Conservation (phyloP, 2,329 filamentous ascomycete species). For the Chaetothyriales sp. region DNA sequence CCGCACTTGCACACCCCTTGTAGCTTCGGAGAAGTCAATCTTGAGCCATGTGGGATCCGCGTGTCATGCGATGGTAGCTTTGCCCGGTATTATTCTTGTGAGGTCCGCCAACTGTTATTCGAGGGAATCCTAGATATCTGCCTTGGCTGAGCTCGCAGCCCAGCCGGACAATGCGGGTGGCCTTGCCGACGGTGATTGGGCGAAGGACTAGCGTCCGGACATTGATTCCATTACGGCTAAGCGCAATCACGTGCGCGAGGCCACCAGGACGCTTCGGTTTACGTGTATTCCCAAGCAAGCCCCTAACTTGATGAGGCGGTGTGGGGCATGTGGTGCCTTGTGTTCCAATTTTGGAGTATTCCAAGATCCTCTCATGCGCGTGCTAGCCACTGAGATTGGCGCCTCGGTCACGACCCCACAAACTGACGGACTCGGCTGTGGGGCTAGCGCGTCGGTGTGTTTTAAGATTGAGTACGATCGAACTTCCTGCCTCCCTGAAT, state of each 20-base stretch:
- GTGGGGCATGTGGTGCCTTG: neutral
- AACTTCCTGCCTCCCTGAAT: neutral
- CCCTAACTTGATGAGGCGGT: neutral
- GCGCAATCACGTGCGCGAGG: neutral
- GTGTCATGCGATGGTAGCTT: neutral
- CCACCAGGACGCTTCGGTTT: neutral
- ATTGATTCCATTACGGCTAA: neutral
- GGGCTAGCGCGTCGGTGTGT: neutral
- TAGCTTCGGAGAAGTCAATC: neutral
- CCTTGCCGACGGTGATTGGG: neutral
- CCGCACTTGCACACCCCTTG: no score
- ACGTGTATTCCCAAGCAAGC: neutral
- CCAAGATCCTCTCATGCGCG: neutral
- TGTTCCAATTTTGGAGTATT: neutral
- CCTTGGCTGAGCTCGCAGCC: neutral
- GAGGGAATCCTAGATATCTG: neutral
- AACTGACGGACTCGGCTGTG: neutral
- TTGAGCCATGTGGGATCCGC: neutral
- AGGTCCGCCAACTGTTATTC: neutral
- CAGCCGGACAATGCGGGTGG: neutral
- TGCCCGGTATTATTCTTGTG: neutral
- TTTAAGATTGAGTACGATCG: neutral
- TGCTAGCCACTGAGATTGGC: neutral
- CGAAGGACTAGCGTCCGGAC: neutral
- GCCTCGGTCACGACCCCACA: neutral